These are phyloP conservation scores for Bullera alba DNA, from an alignment of 768 basidiomycete genomes.

Conservation along the genomic window DNA sequence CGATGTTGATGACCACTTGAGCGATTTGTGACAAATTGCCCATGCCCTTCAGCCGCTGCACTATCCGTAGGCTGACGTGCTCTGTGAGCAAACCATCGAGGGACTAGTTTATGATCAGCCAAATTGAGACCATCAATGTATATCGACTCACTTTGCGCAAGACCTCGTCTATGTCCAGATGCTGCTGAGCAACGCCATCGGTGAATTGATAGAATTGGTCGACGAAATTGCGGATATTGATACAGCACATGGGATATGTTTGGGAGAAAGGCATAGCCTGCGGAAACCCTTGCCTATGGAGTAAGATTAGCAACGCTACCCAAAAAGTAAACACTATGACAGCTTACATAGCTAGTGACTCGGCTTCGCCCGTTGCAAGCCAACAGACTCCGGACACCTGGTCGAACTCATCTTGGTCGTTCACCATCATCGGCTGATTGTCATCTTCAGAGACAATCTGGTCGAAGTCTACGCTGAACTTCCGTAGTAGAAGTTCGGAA, in stretches of 20 bases:
- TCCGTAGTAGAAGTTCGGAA: conserved; percentile 66
- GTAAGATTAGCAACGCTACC: conserved; percentile 1
- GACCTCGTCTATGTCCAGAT: conserved; percentile 83
- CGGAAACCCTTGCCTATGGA: conserved; percentile 57
- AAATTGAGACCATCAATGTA: not conserved
- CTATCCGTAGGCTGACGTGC: conserved; percentile 66
- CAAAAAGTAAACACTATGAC: not conserved
- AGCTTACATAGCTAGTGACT: conserved; percentile 48
- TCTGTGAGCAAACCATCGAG: conserved; percentile 70
- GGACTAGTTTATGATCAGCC: conserved; percentile 54
- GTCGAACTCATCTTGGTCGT: conserved; percentile 57
- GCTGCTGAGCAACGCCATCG: conserved; percentile 86
- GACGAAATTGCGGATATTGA: conserved; percentile 81
- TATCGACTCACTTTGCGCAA: conserved; percentile 63
- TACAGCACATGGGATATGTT: conserved; percentile 89
- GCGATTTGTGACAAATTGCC: conserved; percentile 82
- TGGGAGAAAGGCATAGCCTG: conserved; percentile 85
- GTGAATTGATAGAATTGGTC: conserved; percentile 95
- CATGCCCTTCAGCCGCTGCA: conserved; percentile 63
- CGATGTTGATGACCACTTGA: conserved; percentile 84
- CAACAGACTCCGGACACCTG: conserved; percentile 74
- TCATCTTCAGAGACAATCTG: conserved; percentile 77
- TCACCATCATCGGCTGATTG: conserved; percentile 72
- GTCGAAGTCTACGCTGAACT: conserved; percentile 76
- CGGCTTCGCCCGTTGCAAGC: conserved; percentile 63